These are phyloP conservation scores for Breynia disticha DNA, from an alignment of 441 rosid genomes.

Conservation along the genomic window DNA sequence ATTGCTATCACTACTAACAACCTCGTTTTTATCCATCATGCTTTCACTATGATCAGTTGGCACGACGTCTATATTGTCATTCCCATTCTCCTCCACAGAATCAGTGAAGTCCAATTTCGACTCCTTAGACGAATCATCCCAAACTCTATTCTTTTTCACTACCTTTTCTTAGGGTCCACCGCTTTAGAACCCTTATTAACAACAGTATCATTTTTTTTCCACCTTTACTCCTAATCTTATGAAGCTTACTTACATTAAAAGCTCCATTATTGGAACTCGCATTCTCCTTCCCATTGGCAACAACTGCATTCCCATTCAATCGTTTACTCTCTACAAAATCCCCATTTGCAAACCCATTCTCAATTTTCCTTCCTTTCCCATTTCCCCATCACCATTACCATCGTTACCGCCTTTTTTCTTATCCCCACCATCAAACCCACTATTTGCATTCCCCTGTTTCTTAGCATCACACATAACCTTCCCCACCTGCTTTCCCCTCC, in stretches of 20 bases:
- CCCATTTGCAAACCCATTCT: conserved; percentile 54
- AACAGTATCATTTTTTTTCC: conserved; percentile 67
- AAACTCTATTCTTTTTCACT: conserved; percentile 81
- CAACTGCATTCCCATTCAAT: conserved; percentile 30
- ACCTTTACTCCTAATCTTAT: conserved; percentile 74
- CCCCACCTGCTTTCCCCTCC: conserved; percentile 43
- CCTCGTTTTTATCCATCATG: conserved; percentile 94
- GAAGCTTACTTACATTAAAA: conserved; percentile 84
- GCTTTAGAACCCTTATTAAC: conserved; percentile 63
- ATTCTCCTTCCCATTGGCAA: conserved; percentile 71
- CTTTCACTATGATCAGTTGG: conserved; percentile 87
- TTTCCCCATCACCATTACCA: conserved; percentile 43
- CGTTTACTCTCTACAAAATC: conserved; percentile 29
- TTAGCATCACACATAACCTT: conserved; percentile 41
- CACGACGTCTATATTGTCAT: conserved; percentile 42
- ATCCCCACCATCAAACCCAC: conserved; percentile 56
- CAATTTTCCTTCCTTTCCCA: conserved; percentile 32
- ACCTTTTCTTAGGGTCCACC: conserved; percentile 66
- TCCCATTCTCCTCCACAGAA: conserved; percentile 43
- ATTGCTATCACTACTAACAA: conserved; percentile 74
- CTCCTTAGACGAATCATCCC: conserved; percentile 73
- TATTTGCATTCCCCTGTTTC: conserved; percentile 53
- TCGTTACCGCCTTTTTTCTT: conserved; percentile 33
- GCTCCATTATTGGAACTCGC: conserved; percentile 54
- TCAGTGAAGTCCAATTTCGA: conserved; percentile 78